Evolutionary conservation across 164 flowering plant species (phyloP).

Genomic region (Euptelea pleiosperma): DNA sequence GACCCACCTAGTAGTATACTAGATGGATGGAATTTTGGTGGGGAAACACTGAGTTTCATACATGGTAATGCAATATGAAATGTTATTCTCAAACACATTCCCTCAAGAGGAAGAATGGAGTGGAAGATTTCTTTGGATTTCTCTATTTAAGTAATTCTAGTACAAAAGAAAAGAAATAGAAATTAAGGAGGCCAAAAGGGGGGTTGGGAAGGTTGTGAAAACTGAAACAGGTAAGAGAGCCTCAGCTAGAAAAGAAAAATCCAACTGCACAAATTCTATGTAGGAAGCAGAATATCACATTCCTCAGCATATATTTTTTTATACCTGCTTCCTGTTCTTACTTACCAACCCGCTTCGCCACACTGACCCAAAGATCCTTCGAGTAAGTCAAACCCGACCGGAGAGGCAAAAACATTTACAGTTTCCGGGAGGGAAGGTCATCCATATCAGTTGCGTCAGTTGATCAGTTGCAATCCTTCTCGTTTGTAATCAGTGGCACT

Average conservation of each 20-base stretch:
- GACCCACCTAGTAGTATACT: too few relatives aligned
- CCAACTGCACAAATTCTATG: conserved; percentile 14
- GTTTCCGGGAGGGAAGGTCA: conserved; percentile 11
- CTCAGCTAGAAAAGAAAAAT: conserved; percentile 2
- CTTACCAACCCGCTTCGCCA: not conserved
- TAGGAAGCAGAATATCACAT: conserved; percentile 10
- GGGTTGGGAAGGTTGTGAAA: not conserved
- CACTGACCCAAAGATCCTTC: not conserved
- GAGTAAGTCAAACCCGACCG: conserved; percentile 3
- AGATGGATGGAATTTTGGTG: too few relatives aligned
- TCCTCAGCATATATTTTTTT: conserved; percentile 1
- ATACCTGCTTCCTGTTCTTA: conserved; percentile 8
- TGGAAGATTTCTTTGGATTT: too few relatives aligned
- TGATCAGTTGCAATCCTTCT: not conserved
- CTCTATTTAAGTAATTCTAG: too few relatives aligned
- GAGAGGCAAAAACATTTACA: conserved; percentile 18
- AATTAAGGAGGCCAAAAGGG: not conserved
- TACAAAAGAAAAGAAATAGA: too few relatives aligned
- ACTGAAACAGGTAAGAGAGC: not conserved
- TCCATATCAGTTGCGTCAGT: conserved; percentile 5
- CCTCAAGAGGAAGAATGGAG: too few relatives aligned
- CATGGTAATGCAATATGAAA: not conserved
- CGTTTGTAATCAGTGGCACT: conserved; percentile 5
- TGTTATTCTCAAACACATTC: not conserved
- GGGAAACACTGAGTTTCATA: too few relatives aligned